Percentiles rank a stretch among this genome's conserved stretches.
These are phyloP conservation scores for Sporothrix humicola DNA, from an alignment of 2,329 filamentous ascomycete genomes.

Conservation along the genomic window DNA sequence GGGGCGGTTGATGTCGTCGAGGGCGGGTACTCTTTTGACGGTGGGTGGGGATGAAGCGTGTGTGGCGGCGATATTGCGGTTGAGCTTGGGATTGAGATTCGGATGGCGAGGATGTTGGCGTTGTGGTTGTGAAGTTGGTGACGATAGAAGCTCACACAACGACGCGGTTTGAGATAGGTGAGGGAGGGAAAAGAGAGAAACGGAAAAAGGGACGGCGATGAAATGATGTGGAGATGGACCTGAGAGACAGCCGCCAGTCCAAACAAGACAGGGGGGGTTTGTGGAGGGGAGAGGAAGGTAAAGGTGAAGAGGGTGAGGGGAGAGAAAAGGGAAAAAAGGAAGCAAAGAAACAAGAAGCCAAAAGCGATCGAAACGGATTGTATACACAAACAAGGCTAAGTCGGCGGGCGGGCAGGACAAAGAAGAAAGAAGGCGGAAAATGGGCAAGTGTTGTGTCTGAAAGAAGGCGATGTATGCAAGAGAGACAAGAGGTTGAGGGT, in stretches of 20 bases:
- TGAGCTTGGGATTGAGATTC: neutral
- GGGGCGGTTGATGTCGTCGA: neutral
- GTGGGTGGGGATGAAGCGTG: neutral
- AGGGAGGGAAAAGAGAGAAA: constrained; percentile 14
- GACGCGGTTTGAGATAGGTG: constrained; percentile 2
- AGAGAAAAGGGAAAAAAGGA: neutral
- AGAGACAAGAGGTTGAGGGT: constrained; percentile 1
- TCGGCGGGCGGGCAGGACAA: constrained; percentile 21
- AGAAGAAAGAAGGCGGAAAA: neutral
- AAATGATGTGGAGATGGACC: constrained; percentile 12
- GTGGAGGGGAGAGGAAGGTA: neutral
- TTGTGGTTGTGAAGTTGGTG: neutral
- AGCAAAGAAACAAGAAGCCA: constrained; percentile 1
- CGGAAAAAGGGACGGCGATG: constrained; percentile 2
- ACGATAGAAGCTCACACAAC: neutral
- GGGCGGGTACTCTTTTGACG: no score
- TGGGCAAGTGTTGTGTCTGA: neutral
- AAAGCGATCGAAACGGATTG: constrained; percentile 13
- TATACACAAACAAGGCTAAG: constrained; percentile 20
- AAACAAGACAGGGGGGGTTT: constrained; percentile 21
- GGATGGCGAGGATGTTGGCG: neutral
- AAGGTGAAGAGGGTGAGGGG: neutral
- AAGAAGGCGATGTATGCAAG: neutral
- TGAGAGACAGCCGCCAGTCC: constrained; percentile 23
- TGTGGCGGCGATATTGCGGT: neutral